Evolutionary conservation across 2,329 filamentous ascomycete genomes (phyloP), one percentile per base, ranked within the genome.

Genomic region (Aspergillus texensis): DNA sequence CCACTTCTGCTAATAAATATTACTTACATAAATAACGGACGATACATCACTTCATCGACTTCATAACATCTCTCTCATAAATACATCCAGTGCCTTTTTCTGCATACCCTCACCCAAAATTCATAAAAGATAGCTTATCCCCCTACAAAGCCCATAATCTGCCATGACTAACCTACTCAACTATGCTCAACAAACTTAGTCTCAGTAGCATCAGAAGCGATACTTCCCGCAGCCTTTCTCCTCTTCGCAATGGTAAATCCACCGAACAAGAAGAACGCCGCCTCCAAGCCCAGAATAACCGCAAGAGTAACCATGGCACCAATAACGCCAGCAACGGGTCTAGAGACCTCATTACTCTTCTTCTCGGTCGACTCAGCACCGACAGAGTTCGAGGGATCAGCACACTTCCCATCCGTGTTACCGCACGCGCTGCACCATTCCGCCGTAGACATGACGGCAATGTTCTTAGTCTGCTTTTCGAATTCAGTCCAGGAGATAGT

Each of bases 351-450:
- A 58, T 78, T 75, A 24, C 71, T 74, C 21, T 68, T 70, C 46
- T 59, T 57, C 9, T 64, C 57, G 28, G 63, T 63, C 30, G 71
- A 66, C 14, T 60, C 57, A 10, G 64, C 58, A 6, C 77, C 70
- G 9, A 69, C 66, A 1, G 72, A 72, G 14, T 68, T 65, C 21
- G 74, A 73, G 26, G 70, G 62, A 24, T 67, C 66, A 1, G 76
- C 87, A 74, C 92, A 95, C 28, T 82, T 79, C 2, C 88, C 90
- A 0, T 87, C 89, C 0, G 84, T 85, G 79, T 91, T 93, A 6
- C 91, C 91, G 76, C 93, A 97, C 62, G 85, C 84, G 1, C 76
- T 74, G 80, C 93, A 97, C 93, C 93, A 96, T 60, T 87, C 77
- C 62, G 82, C 73, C 9, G 87, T 88, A 57, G 85, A 83, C n/a